Evolutionary conservation across 73 alveolate species (phyloP).

Genomic region (Tetrahymena borealis): DNA sequence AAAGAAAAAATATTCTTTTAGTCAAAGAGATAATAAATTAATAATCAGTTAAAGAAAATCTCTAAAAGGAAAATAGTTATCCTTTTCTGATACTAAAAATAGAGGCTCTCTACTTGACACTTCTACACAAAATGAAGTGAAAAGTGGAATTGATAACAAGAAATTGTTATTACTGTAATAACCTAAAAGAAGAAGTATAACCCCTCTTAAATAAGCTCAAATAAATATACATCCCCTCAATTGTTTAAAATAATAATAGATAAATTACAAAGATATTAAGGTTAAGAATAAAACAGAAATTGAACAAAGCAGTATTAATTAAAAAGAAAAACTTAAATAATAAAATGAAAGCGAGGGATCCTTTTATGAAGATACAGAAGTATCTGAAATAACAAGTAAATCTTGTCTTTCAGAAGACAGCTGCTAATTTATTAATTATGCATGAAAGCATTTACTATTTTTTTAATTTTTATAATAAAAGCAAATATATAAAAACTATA

Average conservation of each 20-base stretch:
- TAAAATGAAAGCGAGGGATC: no score
- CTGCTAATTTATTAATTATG: no score
- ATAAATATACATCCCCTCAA: not conserved
- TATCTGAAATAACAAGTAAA: no score
- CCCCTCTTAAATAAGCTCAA: not conserved
- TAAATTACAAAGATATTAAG: not conserved
- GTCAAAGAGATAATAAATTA: not conserved
- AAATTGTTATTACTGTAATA: not conserved
- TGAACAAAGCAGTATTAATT: not conserved
- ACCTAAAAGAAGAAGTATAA: not conserved
- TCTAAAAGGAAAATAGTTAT: not conserved
- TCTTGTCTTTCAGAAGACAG: no score
- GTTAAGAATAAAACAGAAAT: not conserved
- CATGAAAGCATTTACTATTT: no score
- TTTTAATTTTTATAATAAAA: no score
- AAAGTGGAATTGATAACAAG: not conserved
- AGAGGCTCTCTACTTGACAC: not conserved
- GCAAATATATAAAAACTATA: no score
- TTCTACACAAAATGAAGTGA: not conserved
- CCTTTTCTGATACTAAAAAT: not conserved
- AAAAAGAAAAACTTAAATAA: not conserved
- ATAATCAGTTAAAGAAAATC: not conserved
- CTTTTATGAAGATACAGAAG: no score
- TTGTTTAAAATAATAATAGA: not conserved
- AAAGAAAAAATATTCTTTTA: not conserved